Percentiles rank a stretch among this genome's conserved stretches.
Evolutionary conservation across 169 alveolate species (phyloP).

Genomic region (Babesia ovata): DNA sequence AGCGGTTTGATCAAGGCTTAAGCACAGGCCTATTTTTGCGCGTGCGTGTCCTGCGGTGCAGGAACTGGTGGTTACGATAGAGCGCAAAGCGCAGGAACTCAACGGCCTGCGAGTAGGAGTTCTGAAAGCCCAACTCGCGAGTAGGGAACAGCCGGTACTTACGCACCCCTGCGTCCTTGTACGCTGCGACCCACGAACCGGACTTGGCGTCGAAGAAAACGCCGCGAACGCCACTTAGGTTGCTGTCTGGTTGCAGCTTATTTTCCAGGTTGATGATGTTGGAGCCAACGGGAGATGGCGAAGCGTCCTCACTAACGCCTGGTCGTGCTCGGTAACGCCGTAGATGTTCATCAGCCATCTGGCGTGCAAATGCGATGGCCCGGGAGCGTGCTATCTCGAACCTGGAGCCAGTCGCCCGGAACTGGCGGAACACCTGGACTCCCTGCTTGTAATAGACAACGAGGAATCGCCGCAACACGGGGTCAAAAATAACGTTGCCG

Average conservation of each 20-base stretch:
- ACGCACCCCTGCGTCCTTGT: constrained; percentile 74
- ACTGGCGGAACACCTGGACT: constrained; percentile 74
- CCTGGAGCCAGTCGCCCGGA: constrained; percentile 50
- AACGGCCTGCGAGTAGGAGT: constrained; percentile 73
- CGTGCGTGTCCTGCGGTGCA: constrained; percentile 69
- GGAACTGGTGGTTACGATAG: constrained; percentile 72
- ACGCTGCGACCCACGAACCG: constrained; percentile 69
- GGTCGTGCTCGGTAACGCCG: constrained; percentile 46
- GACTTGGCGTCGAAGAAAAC: constrained; percentile 72
- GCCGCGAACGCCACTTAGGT: constrained; percentile 78
- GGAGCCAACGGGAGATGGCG: constrained; percentile 32
- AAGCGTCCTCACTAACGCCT: background rate
- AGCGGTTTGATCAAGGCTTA: constrained; percentile 21
- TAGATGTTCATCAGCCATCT: constrained; percentile 57
- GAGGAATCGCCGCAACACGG: constrained; percentile 65
- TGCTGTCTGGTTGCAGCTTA: constrained; percentile 74
- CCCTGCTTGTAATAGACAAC: constrained; percentile 79
- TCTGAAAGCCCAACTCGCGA: constrained; percentile 69
- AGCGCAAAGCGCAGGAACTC: constrained; percentile 70
- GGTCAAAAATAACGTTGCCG: constrained; percentile 74
- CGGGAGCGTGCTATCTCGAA: constrained; percentile 71
- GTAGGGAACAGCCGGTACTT: constrained; percentile 72
- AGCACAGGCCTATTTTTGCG: constrained; percentile 70
- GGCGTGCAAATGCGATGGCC: constrained; percentile 73
- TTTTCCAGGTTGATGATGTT: constrained; percentile 58